Conservation (phyloP, 2,329 filamentous ascomycete genomes). For the Sordariomycetes sp. region DNA sequence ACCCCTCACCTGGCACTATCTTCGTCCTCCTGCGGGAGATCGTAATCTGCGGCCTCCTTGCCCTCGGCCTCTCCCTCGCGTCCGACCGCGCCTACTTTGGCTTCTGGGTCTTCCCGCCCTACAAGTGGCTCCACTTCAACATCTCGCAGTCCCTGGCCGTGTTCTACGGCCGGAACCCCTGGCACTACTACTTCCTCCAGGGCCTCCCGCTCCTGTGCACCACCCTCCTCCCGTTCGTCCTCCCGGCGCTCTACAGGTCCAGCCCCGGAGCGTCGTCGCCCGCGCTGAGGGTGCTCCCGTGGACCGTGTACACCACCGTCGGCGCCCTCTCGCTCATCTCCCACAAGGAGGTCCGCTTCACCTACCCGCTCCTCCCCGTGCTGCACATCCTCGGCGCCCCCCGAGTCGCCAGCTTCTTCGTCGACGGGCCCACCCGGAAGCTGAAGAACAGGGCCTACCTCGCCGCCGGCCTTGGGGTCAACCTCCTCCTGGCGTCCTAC, state of each 20-base stretch:
- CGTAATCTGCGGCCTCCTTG: constrained; percentile 48
- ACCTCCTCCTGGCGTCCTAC: constrained; percentile 63
- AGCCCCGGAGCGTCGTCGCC: constrained; percentile 19
- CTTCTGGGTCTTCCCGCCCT: constrained; percentile 77
- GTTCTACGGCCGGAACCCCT: constrained; percentile 84
- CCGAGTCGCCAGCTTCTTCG: constrained; percentile 55
- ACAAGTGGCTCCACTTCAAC: constrained; percentile 86
- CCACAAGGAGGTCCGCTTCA: constrained; percentile 96
- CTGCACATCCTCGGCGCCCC: constrained; percentile 72
- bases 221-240: constrained; percentile 67
- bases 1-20: constrained; percentile 29
- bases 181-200: constrained; percentile 89
- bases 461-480: constrained; percentile 47
- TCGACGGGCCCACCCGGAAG: constrained; percentile 20
- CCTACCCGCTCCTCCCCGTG: constrained; percentile 83
- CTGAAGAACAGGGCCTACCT: constrained; percentile 47
- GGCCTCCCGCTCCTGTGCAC: constrained; percentile 81
- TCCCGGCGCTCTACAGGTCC: constrained; percentile 46
- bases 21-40: constrained; percentile 51
- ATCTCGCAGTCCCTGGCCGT: constrained; percentile 76
- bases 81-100: constrained; percentile 75
- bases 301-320: constrained; percentile 49
- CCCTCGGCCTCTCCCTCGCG: constrained; percentile 52
- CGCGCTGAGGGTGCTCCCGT: constrained; percentile 33
- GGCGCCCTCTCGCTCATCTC: constrained; percentile 63